Conservation (phyloP, 2,329 filamentous ascomycete genomes). For the Graphium sp. region DNA sequence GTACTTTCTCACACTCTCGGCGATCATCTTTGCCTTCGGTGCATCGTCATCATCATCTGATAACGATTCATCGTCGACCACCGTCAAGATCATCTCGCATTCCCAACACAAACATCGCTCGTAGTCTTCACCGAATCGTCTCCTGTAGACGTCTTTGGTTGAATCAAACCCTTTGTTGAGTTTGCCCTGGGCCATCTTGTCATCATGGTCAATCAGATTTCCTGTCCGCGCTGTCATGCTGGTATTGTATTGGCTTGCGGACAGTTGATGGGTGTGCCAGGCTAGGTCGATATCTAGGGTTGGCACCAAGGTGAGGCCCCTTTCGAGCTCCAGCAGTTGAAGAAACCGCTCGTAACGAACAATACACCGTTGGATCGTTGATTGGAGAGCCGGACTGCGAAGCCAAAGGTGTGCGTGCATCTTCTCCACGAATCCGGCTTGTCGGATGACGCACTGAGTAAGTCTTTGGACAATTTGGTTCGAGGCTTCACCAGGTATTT, state of each 20-base stretch:
- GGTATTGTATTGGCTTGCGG: slow-evolving; percentile 11
- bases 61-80: slow-evolving; percentile 6
- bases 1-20: no score
- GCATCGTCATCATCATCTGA: no score
- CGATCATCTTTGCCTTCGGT: no score
- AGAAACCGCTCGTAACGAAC: slow-evolving; percentile 20
- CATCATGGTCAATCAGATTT: slow-evolving; percentile 19
- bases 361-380: slow-evolving; percentile 16
- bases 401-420: slow-evolving; percentile 21
- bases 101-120: slow-evolving; percentile 17
- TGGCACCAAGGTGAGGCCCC: slow-evolving; percentile 17
- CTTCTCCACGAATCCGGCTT: slow-evolving; percentile 20
- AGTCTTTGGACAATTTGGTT: no score
- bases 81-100: slow-evolving; percentile 15
- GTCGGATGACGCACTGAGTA: slow-evolving; percentile 19
- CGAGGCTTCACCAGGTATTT: no score
- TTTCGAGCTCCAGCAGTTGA: slow-evolving; percentile 13
- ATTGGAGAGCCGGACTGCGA: slow-evolving; percentile 14
- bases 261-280: slow-evolving; percentile 25
- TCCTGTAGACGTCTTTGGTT: slow-evolving; percentile 13
- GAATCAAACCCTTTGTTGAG: slow-evolving; percentile 4
- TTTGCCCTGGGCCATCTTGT: slow-evolving; percentile 8
- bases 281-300: slow-evolving; percentile 23
- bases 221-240: slow-evolving; percentile 7
- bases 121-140: slow-evolving; percentile 18